phyloP scores from a whole-genome alignment of 805 yeast genomes.

The Wickerhamiella shivajii region DNA sequence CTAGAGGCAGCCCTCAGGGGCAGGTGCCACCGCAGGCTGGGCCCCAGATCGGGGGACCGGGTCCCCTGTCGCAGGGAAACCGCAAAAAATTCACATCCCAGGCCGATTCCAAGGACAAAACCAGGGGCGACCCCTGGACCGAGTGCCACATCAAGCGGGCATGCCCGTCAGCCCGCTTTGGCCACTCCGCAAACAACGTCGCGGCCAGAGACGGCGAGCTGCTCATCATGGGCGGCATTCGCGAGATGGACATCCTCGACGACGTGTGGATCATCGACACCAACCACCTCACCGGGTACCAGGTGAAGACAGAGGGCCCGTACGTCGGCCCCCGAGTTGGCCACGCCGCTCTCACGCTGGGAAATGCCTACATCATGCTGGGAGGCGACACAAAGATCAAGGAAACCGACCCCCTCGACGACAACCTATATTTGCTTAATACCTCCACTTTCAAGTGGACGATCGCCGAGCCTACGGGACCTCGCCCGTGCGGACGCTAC shows the following conservation, averaged over 20 bases:
- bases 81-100: neutral
- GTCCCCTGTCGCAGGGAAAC: neutral
- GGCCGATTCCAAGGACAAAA: slow-evolving; percentile 2
- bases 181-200: slow-evolving; percentile 72
- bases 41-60: neutral
- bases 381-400: slow-evolving; percentile 85
- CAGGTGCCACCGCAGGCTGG: neutral
- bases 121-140: slow-evolving; percentile 22
- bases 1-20: slow-evolving; percentile 6
- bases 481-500: slow-evolving; percentile 80
- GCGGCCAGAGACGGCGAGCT: slow-evolving; percentile 70
- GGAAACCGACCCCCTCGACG: slow-evolving; percentile 66
- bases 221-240: slow-evolving; percentile 87
- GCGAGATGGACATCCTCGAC: slow-evolving; percentile 83
- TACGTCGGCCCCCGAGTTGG: slow-evolving; percentile 79
- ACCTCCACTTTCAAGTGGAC: slow-evolving; percentile 69
- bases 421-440: slow-evolving; percentile 75
- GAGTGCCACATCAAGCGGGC: slow-evolving; percentile 23
- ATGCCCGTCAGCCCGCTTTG: slow-evolving; percentile 88
- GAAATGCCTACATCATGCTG: slow-evolving; percentile 86
- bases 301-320: slow-evolving; percentile 67
- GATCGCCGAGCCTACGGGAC: slow-evolving; percentile 56
- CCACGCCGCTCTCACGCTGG: slow-evolving; percentile 81
- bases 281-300: slow-evolving; percentile 30
- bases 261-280: slow-evolving; percentile 85